Percentiles rank a stretch among this genome's conserved stretches.
Conservation (phyloP, 257 asterid species). For the Haberlea rhodopensis region DNA sequence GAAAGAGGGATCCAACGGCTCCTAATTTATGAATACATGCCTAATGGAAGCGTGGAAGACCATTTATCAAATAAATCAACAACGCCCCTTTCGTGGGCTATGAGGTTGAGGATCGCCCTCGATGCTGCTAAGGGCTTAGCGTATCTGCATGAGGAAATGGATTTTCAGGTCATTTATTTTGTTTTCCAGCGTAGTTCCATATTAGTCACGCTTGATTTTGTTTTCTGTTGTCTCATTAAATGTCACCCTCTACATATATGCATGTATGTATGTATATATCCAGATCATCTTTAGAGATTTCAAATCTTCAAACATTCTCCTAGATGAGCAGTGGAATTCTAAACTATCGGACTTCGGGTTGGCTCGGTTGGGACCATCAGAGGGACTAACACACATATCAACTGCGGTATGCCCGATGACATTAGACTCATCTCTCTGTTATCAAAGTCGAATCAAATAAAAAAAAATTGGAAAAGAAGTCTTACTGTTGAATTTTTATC, state of each 20-base stretch:
- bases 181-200: not conserved
- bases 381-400: constrained; percentile 59
- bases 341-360: constrained; percentile 69
- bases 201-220: too few species aligned
- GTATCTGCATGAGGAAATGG: constrained; percentile 94
- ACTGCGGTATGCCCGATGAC: constrained; percentile 50
- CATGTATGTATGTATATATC: constrained; percentile 5
- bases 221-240: not conserved
- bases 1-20: constrained; percentile 98
- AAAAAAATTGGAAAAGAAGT: not conserved
- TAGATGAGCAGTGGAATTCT: constrained; percentile 68
- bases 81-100: constrained; percentile 76
- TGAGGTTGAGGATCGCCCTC: constrained; percentile 82
- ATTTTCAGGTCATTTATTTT: constrained; percentile 68
- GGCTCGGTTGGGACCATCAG: constrained; percentile 78
- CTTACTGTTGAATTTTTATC: not conserved
- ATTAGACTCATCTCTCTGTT: constrained; percentile 16
- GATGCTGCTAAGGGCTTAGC: constrained; percentile 92
- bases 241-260: not conserved
- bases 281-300: constrained; percentile 72
- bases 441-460: not conserved
- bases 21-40: constrained; percentile 85
- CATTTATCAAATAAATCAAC: constrained; percentile 60
- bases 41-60: constrained; percentile 84
- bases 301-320: constrained; percentile 61